These are phyloP conservation scores for Poterioochromonas sp. DNA, from an alignment of 352 stramenopile genomes.

Conservation along the genomic window DNA sequence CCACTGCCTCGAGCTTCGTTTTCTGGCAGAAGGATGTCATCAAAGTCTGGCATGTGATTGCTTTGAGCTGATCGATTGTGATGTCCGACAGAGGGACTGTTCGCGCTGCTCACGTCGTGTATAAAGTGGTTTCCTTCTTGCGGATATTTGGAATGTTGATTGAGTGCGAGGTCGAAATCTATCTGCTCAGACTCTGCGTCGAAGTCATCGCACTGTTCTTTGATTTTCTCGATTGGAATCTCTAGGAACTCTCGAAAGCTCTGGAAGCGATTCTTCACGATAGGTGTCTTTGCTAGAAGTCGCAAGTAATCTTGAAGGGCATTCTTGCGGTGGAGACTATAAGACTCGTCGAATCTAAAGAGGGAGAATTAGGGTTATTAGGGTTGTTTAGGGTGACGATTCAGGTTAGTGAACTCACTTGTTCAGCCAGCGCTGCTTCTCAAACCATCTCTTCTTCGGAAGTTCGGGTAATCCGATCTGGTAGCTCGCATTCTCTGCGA, in stretches of 20 bases:
- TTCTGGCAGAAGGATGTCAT: too few species aligned
- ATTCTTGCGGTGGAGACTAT: not conserved
- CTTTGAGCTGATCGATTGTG: too few species aligned
- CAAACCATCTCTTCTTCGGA: conserved; percentile 25
- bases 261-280: not conserved
- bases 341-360: not conserved
- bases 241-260: not conserved
- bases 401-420: not conserved
- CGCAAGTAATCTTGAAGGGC: conserved; percentile 2
- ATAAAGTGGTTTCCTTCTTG: too few species aligned
- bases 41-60: too few species aligned
- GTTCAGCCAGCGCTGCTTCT: conserved; percentile 18
- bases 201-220: too few species aligned
- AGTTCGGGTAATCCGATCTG: not conserved
- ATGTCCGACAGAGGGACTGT: too few species aligned
- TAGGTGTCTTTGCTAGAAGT: not conserved
- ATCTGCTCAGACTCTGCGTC: too few species aligned
- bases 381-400: not conserved
- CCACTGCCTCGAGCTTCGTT: too few species aligned
- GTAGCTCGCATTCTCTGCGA: not conserved
- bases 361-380: not conserved
- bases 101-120: too few species aligned
- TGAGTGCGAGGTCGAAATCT: too few species aligned
- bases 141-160: too few species aligned
- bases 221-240: not conserved